Evolutionary conservation across 2,329 filamentous ascomycete species (phyloP).

Genomic region (Tolypocladium inflatum): DNA sequence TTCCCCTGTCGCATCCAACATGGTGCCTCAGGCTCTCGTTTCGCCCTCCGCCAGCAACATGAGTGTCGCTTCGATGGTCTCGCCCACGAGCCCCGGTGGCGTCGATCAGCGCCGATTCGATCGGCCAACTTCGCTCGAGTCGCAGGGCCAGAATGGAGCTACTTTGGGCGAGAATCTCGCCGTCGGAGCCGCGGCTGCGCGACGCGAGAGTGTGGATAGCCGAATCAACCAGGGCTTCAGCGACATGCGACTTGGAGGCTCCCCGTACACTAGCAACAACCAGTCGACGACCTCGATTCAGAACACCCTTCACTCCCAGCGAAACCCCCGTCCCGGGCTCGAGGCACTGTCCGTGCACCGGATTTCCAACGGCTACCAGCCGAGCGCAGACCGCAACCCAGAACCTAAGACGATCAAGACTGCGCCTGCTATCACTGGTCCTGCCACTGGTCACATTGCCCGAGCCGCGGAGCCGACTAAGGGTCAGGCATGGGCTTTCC

Average conservation of each 20-base stretch:
- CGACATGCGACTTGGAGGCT: slow-evolving; percentile 57
- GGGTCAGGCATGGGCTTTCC: slow-evolving; percentile 77
- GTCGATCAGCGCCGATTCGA: slow-evolving; percentile 34
- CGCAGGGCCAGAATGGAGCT: slow-evolving; percentile 16
- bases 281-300: slow-evolving; percentile 68
- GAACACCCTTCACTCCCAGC: slow-evolving; percentile 58
- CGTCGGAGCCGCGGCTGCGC: slow-evolving; percentile 39
- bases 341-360: slow-evolving; percentile 46
- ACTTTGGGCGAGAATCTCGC: slow-evolving; percentile 25
- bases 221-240: slow-evolving; percentile 64
- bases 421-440: slow-evolving; percentile 69
- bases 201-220: slow-evolving; percentile 69
- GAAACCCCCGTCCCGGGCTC: slow-evolving; percentile 44
- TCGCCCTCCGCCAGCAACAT: slow-evolving; percentile 50
- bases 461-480: slow-evolving; percentile 71
- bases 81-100: slow-evolving; percentile 41
- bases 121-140: slow-evolving; percentile 27
- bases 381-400: slow-evolving; percentile 47
- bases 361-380: slow-evolving; percentile 57
- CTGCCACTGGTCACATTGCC: slow-evolving; percentile 53
- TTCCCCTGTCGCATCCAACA: slow-evolving; percentile 44
- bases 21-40: slow-evolving; percentile 41
- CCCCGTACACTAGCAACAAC: slow-evolving; percentile 67
- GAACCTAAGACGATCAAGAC: slow-evolving; percentile 50
- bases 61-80: slow-evolving; percentile 59